Conservation (phyloP, 768 basidiomycete species). For the Hortiboletus campestris region DNA sequence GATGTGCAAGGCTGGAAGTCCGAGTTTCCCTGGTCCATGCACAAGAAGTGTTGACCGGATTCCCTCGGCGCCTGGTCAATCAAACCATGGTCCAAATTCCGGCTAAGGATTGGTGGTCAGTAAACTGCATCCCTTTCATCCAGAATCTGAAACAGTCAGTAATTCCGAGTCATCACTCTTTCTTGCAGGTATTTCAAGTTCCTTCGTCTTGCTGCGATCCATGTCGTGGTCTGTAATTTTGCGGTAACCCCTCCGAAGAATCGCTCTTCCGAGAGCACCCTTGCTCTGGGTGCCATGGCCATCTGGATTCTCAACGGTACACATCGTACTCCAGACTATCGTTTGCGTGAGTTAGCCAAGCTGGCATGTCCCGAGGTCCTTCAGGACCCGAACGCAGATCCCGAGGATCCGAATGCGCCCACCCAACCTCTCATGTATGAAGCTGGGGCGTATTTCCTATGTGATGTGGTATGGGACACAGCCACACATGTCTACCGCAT, state of each 20-base stretch:
- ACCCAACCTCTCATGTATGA: constrained; percentile 4
- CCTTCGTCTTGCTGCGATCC: background rate
- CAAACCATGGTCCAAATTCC: background rate
- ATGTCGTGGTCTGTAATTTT: background rate
- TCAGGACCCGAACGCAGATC: background rate
- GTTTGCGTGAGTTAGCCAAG: background rate
- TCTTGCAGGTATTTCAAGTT: constrained; percentile 7
- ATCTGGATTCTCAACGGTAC: constrained; percentile 7
- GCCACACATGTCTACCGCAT: background rate
- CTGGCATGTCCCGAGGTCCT: background rate
- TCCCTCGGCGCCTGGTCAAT: background rate
- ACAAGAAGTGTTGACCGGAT: rapidly evolving
- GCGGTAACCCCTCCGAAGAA: background rate
- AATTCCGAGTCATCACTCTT: no score
- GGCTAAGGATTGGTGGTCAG: background rate
- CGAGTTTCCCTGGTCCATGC: background rate
- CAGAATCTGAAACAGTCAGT: no score
- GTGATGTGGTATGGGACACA: background rate
- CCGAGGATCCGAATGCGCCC: background rate
- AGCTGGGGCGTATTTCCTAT: constrained; percentile 1
- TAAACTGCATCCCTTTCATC: no score
- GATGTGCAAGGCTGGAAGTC: constrained; percentile 5
- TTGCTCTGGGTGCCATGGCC: background rate
- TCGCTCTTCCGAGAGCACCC: background rate
- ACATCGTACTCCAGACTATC: background rate